Conservation (phyloP, 257 asterid species). For the Solanum chmielewskii region DNA sequence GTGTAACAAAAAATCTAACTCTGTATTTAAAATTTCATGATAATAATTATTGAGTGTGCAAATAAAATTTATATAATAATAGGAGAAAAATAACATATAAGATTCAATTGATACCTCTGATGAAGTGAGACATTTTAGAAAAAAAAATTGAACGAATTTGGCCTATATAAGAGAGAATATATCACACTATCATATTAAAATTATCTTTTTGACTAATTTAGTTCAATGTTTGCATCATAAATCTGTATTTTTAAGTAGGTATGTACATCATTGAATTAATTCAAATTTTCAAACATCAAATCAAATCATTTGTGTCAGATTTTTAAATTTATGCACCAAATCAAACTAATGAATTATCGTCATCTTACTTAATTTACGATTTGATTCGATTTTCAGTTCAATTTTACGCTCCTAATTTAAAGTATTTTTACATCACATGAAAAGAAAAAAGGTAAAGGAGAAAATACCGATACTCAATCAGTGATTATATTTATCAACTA, state of each 20-base stretch:
- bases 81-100: background rate
- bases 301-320: no score
- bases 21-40: background rate
- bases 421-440: background rate
- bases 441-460: background rate
- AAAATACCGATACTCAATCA: background rate
- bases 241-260: no score
- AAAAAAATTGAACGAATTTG: background rate
- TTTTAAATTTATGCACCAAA: no score
- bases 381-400: no score
- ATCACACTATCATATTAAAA: background rate
- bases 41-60: background rate
- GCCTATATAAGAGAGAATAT: background rate
- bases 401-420: no score
- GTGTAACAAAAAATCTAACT: background rate
- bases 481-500: background rate
- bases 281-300: accelerated
- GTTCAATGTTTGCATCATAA: no score
- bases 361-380: no score
- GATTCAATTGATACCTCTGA: background rate
- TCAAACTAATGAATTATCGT: no score
- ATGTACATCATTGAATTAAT: no score
- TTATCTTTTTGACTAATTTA: background rate
- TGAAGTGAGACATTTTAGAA: background rate
- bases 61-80: background rate